Percentiles rank a stretch among this genome's conserved stretches.
Evolutionary conservation across 1,139 yeast genomes (phyloP).

Genomic region (Geotrichum candidum): DNA sequence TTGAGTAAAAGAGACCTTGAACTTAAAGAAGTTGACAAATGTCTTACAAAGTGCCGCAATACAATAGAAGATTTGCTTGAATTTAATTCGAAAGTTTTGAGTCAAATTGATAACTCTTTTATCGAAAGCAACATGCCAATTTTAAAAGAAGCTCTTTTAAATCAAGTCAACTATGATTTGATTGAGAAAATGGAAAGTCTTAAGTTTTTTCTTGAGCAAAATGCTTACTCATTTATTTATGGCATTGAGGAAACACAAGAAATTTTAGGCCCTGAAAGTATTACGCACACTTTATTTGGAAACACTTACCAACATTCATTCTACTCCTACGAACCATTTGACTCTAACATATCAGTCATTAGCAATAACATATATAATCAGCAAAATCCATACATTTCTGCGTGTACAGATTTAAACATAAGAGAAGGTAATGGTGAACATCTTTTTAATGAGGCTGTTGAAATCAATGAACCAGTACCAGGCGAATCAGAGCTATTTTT

Average conservation of each 20-base stretch:
- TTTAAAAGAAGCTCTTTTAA: neutral
- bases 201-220: neutral
- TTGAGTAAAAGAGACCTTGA: neutral
- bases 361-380: neutral
- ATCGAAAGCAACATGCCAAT: neutral
- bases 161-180: neutral
- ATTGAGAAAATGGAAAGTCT: neutral
- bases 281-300: neutral
- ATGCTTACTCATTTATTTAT: neutral
- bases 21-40: too few relatives aligned
- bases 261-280: neutral
- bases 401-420: too few relatives aligned
- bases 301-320: neutral
- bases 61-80: neutral
- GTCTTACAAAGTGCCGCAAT: neutral
- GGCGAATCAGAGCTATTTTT: too few relatives aligned
- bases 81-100: neutral
- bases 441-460: too few relatives aligned
- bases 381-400: too few relatives aligned
- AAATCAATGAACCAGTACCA: too few relatives aligned
- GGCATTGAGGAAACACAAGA: neutral
- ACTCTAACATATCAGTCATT: neutral
- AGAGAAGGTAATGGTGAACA: too few relatives aligned
- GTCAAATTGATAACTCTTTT: neutral
- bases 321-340: neutral